Evolutionary conservation across 805 yeast genomes (phyloP), one percentile per base, ranked within the genome.

Genomic region (Teunomyces barrocoloradensis): DNA sequence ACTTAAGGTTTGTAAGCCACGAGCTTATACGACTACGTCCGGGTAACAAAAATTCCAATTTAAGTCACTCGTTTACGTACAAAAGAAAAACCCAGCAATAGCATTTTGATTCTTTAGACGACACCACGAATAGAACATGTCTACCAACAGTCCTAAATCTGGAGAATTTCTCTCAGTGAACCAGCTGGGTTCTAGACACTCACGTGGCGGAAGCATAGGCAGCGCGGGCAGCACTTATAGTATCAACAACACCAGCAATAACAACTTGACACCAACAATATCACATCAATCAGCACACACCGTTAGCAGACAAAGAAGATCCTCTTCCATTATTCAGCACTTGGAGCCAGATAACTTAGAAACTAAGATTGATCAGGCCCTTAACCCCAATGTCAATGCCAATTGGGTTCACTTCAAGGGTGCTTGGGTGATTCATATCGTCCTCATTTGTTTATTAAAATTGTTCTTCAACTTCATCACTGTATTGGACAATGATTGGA

Each of bases 331-430:
- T 51, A 73, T 92, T 53, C 92, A 96, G 40, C 97, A 92, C 61
- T 87, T 92, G 44, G 94, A 88, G 62, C 96, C 95, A 13, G 99
- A 94, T 63, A 84, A 90, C 13, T 79, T 88, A 57, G 97, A 92
- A 56, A 95, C 91, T 35, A 88, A 85, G 65, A 89, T 85, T 59
- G 99, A 92, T 64, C 98, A 92, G 69, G 85, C 86, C 45, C 74
- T 90, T 43, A 81, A 87, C 55, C 91, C 96, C 25, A 94, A 94
- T 61, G 77, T 90, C 69, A 94, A 94, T 64, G 97, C 97, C 23
- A 84, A 84, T 56, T 92, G 99, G 99, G 97, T 94, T 28, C 88
- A 91, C 64, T 86, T 82, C 59, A 90, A 92, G 59, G 99, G 96
- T 42, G 98, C 98, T 1, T 94, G 99, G 99, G 74, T 85, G 25